Evolutionary conservation across 2,329 filamentous ascomycete species (phyloP).

Genomic region (Xylariaceae sp.): DNA sequence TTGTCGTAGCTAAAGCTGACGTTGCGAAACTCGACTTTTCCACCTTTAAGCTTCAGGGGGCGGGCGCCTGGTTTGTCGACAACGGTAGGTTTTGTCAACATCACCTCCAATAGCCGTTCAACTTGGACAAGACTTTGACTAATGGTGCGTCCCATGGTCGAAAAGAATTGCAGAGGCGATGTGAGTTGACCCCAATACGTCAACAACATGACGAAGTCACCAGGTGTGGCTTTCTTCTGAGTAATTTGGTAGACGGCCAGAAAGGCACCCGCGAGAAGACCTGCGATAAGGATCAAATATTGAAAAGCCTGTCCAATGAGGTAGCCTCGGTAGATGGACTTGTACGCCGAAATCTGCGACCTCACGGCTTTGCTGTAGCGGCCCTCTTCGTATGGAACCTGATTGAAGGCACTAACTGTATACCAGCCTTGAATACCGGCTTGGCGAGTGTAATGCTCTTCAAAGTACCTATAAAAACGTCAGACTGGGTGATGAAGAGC

Average conservation of each 20-base stretch:
- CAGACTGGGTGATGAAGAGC: not conserved
- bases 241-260: constrained; percentile 61
- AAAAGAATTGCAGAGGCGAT: constrained; percentile 65
- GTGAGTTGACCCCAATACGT: constrained; percentile 72
- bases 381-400: constrained; percentile 50
- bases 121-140: constrained; percentile 53
- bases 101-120: constrained; percentile 52
- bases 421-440: constrained; percentile 55
- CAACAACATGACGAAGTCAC: constrained; percentile 64
- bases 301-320: constrained; percentile 50
- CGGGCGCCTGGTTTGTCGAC: constrained; percentile 46
- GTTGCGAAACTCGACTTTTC: constrained; percentile 49
- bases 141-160: constrained; percentile 49
- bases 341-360: constrained; percentile 34
- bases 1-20: constrained; percentile 56
- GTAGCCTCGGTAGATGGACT: constrained; percentile 40
- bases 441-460: constrained; percentile 51
- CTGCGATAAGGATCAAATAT: constrained; percentile 60
- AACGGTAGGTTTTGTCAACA: constrained; percentile 52
- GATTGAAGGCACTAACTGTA: constrained; percentile 55
- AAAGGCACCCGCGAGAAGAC: constrained; percentile 59
- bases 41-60: constrained; percentile 46
- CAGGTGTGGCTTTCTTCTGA: constrained; percentile 53
- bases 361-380: constrained; percentile 48
- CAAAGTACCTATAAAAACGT: constrained; percentile 36